Conservation (phyloP, 2,329 filamentous ascomycete genomes). For the Emericellopsis atlantica region DNA sequence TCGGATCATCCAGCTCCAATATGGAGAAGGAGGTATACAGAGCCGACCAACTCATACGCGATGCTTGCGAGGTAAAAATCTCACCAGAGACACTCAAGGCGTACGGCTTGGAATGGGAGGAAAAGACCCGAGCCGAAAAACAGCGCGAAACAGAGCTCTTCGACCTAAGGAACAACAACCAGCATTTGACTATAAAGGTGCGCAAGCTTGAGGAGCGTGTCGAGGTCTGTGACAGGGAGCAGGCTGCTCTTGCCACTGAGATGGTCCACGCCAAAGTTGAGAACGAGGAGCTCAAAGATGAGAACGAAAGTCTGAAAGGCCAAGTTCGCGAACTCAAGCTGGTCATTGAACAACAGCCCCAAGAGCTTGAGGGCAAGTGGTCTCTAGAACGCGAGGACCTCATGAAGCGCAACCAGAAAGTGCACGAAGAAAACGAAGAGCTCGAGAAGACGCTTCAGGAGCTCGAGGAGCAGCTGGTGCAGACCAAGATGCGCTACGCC, state of each 20-base stretch:
- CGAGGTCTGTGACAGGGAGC: slow-evolving; percentile 79
- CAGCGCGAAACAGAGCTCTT: slow-evolving; percentile 76
- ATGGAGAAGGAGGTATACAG: slow-evolving; percentile 93
- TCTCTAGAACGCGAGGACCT: slow-evolving; percentile 79
- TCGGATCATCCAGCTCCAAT: slow-evolving; percentile 79
- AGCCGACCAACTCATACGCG: slow-evolving; percentile 83
- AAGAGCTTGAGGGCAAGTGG: slow-evolving; percentile 73
- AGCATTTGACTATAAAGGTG: slow-evolving; percentile 60
- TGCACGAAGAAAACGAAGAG: slow-evolving; percentile 82
- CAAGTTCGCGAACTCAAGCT: slow-evolving; percentile 77
- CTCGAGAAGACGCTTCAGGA: slow-evolving; percentile 84
- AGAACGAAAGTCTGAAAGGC: slow-evolving; percentile 76
- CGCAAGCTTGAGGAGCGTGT: slow-evolving; percentile 77
- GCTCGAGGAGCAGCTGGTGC: slow-evolving; percentile 84
- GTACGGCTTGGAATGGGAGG: slow-evolving; percentile 85
- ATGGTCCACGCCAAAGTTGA: slow-evolving; percentile 86
- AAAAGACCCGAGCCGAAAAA: slow-evolving; percentile 70
- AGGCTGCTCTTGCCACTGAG: slow-evolving; percentile 82
- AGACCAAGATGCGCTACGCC: slow-evolving; percentile 88
- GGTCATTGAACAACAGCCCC: slow-evolving; percentile 81
- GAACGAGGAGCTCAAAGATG: slow-evolving; percentile 78
- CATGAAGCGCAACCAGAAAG: slow-evolving; percentile 84
- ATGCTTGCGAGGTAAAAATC: slow-evolving; percentile 81
- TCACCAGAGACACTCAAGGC: slow-evolving; percentile 68
- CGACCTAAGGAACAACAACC: slow-evolving; percentile 52